Base-by-base conservation (phyloP, 768 basidiomycete species). In the Suillus tomentosus region DNA sequence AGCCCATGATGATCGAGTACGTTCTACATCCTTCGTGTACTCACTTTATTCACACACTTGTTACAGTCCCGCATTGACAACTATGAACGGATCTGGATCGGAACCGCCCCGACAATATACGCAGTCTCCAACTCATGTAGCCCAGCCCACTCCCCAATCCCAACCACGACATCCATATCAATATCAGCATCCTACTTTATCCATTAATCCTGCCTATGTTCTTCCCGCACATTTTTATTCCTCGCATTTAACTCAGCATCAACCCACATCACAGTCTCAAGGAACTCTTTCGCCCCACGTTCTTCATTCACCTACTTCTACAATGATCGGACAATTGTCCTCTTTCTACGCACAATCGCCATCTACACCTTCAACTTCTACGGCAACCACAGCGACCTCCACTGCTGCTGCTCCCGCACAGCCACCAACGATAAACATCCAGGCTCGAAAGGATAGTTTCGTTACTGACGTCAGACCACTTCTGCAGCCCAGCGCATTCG, bases 271-370 rank as follows among this genome's bases (percentile, higher is more conserved):
- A 19, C 79, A 79, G 43, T 75, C 78, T n/a, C 89, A 89, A 72
- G 79, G 85, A 67, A 91, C 87, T 3, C 83, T 91, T 42, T 86
- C 89, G 2, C 90, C 90, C 10, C 87, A 88, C 68, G 85, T 84
- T 54, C 81, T 92, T 45, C 89, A 89, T 70, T 80, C 86, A 7
- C 82, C 88, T 2, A 79, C 84, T 45, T 64, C 71, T 60, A 64
- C 75, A 36, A 80, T 76, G 61, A 67, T 76, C 63, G 74, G 66
- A 31, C 17, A 69, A 37, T 65, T 79, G n/a, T 77, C 74, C 64
- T 79, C 68, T 67, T 84, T 78, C 75, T 85, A 77, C 54, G 15
- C 39, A 24, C 39, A 40, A 27, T 69, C 72, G 54, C 70, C 73
- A 19, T 71, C 78, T 48, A 67, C 76, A 39, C 71, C 73, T 63